These are phyloP conservation scores for Aspergillus piperis DNA, from an alignment of 2,329 filamentous ascomycete genomes.

Conservation along the genomic window DNA sequence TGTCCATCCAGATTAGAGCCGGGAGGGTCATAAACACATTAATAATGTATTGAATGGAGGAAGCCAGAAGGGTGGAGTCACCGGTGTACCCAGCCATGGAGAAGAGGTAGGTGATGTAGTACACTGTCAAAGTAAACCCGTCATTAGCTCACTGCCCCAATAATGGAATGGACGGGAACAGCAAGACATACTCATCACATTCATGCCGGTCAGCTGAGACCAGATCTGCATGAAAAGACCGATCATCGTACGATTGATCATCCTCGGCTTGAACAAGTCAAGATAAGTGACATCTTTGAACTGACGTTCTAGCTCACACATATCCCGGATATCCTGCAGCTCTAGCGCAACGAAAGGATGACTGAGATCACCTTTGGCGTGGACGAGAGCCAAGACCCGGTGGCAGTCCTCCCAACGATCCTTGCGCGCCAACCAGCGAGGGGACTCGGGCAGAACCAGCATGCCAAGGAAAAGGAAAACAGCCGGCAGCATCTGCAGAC, in stretches of 20 bases:
- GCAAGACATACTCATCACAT: constrained; percentile 58
- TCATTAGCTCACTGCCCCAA: too few species aligned
- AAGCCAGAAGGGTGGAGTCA: constrained; percentile 63
- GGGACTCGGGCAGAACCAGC: constrained; percentile 56
- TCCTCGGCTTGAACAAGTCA: constrained; percentile 71
- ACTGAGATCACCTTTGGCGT: constrained; percentile 65
- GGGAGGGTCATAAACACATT: constrained; percentile 79
- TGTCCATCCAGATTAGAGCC: constrained; percentile 72
- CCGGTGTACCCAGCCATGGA: constrained; percentile 68
- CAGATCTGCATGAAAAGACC: constrained; percentile 74
- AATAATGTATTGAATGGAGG: constrained; percentile 74
- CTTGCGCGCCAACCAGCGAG: constrained; percentile 64
- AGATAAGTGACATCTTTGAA: constrained; percentile 70
- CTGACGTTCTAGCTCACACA: constrained; percentile 70
- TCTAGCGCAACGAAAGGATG: constrained; percentile 68
- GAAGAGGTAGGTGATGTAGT: constrained; percentile 71
- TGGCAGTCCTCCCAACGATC: constrained; percentile 60
- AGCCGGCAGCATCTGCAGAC: constrained; percentile 63
- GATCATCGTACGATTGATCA: constrained; percentile 72
- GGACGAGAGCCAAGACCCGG: constrained; percentile 56
- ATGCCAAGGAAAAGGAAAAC: constrained; percentile 60
- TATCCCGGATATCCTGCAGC: constrained; percentile 70
- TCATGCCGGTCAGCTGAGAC: constrained; percentile 76
- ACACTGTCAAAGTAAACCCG: constrained; percentile 46
- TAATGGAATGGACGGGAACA: too few species aligned